Evolutionary conservation across 805 yeast genomes (phyloP), one percentile per base, ranked within the genome.

Genomic region (Candida corydali): DNA sequence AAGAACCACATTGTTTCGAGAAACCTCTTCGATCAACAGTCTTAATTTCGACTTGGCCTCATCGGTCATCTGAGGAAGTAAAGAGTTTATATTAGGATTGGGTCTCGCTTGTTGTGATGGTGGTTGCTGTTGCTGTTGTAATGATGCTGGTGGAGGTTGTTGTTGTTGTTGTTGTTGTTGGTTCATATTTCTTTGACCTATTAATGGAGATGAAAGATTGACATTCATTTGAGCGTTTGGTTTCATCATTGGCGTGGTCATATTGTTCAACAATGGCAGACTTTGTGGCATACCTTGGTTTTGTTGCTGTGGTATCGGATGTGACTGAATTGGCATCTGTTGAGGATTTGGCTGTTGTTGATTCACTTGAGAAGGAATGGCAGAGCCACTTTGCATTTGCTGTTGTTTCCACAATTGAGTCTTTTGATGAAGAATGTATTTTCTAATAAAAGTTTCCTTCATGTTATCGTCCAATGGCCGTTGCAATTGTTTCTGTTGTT

Each of bases 21-120:
- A 68, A 1, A 83, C 88, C 42, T 84, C 94, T 23, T 77, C 82
- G 39, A 80, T 70, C 29, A 88, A 72, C 39, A 71, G 72, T 41
- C 79, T 73, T 43, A 87, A 69, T 40, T 69, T 75, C 43, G 69
- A 59, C 67, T 76, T 77, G 67, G 75, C 85, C 43, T 76, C 86
- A 27, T 74, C 84, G 15, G 82, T 64, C 36, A 66, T 50, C 8
- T 60, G 61, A 5, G 71, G 71, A 30, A 64, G 11, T 7, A 32
- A 26, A 7, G 20, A 12, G 6, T 34, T 9, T 5, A 34, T 16
- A 38, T 39, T 28, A 36, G 44, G 14, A 40, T 36, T 35, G 40
- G 55, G 20, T 39, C 34, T 25, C 42, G 46, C 24, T 49, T 47
- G 36, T 26, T 31, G 16, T 17, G 33, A 22, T 23, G 16, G 12